Evolutionary conservation across 116 monocot genomes (phyloP).

Genomic region (Dioscorea cayenensis): DNA sequence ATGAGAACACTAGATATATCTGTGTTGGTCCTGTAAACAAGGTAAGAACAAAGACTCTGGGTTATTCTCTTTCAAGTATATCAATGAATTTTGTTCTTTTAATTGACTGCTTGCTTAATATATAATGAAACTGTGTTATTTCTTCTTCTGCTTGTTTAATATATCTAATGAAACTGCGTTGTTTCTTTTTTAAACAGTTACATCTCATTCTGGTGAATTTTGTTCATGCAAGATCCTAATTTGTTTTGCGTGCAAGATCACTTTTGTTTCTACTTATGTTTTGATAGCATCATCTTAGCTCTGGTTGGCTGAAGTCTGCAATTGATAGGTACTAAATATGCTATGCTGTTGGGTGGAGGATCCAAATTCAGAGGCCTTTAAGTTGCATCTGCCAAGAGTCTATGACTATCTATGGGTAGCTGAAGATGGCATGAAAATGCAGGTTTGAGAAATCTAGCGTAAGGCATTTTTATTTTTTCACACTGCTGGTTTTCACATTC

Average conservation of each 20-base stretch:
- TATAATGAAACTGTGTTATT: no score
- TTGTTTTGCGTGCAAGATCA: no score
- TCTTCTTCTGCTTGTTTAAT: no score
- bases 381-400: constrained; percentile 47
- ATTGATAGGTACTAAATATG: constrained; percentile 42
- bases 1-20: constrained; percentile 18
- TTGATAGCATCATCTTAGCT: no score
- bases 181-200: not conserved
- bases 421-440: constrained; percentile 74
- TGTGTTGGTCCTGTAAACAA: not conserved
- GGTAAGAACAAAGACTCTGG: no score
- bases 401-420: constrained; percentile 49
- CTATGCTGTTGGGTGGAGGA: constrained; percentile 52
- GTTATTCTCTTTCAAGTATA: no score
- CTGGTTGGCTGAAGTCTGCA: not conserved
- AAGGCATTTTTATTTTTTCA: not conserved
- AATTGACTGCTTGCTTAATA: no score
- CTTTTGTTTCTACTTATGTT: no score
- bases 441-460: constrained; percentile 12
- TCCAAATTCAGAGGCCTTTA: constrained; percentile 47
- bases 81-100: no score
- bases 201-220: not conserved
- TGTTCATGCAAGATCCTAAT: not conserved
- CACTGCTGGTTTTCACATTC: not conserved
- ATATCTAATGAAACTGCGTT: no score